Conservation (phyloP, 1,139 yeast genomes). For the Saccharomyces hybrid region DNA sequence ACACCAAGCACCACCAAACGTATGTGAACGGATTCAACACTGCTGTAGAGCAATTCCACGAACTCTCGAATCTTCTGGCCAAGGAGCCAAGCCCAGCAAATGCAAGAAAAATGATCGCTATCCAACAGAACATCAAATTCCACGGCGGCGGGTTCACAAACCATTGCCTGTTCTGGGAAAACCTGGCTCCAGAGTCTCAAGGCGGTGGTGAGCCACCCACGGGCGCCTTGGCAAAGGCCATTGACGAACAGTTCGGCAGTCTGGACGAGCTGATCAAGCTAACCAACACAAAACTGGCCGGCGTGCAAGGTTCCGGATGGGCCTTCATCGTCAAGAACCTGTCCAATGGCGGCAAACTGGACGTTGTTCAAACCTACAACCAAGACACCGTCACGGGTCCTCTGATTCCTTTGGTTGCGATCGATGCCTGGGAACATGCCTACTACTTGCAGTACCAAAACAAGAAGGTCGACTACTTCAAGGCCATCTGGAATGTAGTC, state of each 20-base stretch:
- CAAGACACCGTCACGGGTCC: slow-evolving; percentile 79
- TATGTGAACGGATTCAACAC: slow-evolving; percentile 85
- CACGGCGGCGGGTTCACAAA: slow-evolving; percentile 93
- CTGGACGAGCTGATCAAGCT: slow-evolving; percentile 61
- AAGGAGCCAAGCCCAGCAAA: slow-evolving; percentile 55
- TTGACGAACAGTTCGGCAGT: slow-evolving; percentile 64
- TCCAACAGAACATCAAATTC: slow-evolving; percentile 79
- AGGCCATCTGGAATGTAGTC: slow-evolving; percentile 93
- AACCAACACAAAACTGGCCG: slow-evolving; percentile 77
- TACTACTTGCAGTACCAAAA: slow-evolving; percentile 93
- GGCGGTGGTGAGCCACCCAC: slow-evolving; percentile 86
- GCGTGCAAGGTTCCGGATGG: slow-evolving; percentile 98
- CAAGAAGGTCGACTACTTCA: slow-evolving; percentile 90
- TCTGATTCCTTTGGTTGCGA: slow-evolving; percentile 79
- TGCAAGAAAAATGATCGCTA: slow-evolving; percentile 30
- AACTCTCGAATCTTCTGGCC: slow-evolving; percentile 60
- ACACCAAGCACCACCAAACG: slow-evolving; percentile 91
- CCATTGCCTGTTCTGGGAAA: slow-evolving; percentile 87
- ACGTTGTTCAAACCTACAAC: slow-evolving; percentile 79
- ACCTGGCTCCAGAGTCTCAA: slow-evolving; percentile 69
- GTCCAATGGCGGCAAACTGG: slow-evolving; percentile 65
- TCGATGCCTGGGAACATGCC: slow-evolving; percentile 99
- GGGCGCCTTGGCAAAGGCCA: slow-evolving; percentile 50
- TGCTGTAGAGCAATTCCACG: slow-evolving; percentile 71
- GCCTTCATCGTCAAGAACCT: slow-evolving; percentile 88